Evolutionary conservation across 2,329 filamentous ascomycete species (phyloP).

Genomic region (Arthroderma sp.): DNA sequence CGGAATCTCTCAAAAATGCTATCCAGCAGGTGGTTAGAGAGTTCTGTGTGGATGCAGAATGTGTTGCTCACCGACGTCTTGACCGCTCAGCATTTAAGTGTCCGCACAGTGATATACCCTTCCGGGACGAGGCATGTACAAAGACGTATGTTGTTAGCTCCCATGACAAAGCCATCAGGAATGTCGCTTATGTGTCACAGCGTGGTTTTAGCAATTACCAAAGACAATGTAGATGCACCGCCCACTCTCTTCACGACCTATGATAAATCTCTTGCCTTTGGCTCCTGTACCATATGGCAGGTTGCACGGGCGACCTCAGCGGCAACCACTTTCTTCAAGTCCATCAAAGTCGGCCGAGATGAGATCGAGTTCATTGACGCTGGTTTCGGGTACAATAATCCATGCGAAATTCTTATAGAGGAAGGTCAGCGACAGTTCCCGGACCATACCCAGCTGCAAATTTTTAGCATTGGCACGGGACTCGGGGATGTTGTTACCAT

Average conservation of each 20-base stretch:
- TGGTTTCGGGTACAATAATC: constrained; percentile 32
- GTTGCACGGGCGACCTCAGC: constrained; percentile 19
- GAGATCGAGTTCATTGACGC: constrained; percentile 31
- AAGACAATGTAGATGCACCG: too few relatives aligned
- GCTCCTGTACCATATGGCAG: constrained; percentile 17
- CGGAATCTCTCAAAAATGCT: too few relatives aligned
- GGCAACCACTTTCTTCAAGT: constrained; percentile 19
- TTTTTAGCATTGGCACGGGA: background rate
- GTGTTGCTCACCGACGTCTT: background rate
- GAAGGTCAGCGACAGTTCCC: background rate
- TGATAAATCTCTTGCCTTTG: too few relatives aligned
- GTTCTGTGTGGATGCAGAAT: background rate
- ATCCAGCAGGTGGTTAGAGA: too few relatives aligned
- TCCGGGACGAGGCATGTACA: too few relatives aligned
- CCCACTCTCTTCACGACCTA: too few relatives aligned
- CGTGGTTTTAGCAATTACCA: too few relatives aligned
- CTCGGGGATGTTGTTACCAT: too few relatives aligned
- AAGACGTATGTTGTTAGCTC: too few relatives aligned
- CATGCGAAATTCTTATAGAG: constrained; percentile 9
- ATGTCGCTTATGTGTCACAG: too few relatives aligned
- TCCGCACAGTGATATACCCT: background rate
- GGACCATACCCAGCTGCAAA: background rate
- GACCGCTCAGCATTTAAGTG: background rate
- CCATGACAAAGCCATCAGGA: too few relatives aligned
- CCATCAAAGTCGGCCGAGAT: constrained; percentile 12